These are phyloP conservation scores for Taphrina flavorubra DNA, from an alignment of 1,139 yeast genomes.

Conservation along the genomic window DNA sequence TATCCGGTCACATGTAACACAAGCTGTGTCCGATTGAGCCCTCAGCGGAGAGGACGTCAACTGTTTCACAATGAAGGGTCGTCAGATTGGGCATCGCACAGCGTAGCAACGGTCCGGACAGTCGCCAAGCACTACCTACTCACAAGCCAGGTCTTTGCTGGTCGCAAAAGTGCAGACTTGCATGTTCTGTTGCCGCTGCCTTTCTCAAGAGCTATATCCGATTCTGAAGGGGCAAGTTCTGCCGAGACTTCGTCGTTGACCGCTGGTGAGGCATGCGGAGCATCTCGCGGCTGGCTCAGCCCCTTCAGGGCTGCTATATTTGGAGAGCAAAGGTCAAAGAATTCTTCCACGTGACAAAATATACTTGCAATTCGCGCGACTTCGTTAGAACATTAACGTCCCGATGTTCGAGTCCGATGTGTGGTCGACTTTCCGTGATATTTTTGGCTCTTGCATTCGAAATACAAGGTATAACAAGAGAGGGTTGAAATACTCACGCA, in stretches of 20 bases:
- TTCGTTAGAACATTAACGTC: too few relatives aligned
- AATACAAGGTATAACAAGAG: neutral
- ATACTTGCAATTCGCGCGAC: too few relatives aligned
- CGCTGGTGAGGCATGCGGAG: neutral
- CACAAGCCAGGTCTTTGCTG: neutral
- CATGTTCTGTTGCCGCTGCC: too few relatives aligned
- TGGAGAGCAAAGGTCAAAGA: slow-evolving; percentile 5
- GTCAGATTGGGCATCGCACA: neutral
- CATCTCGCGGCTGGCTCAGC: slow-evolving; percentile 16
- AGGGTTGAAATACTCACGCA: too few relatives aligned
- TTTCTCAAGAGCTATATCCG: too few relatives aligned
- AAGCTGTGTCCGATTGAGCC: neutral
- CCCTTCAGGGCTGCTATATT: slow-evolving; percentile 13
- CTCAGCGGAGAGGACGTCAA: neutral
- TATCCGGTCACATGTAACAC: slow-evolving; percentile 7
- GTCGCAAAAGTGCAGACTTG: too few relatives aligned
- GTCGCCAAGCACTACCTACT: slow-evolving; percentile 10
- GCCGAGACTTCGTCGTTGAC: slow-evolving; percentile 12
- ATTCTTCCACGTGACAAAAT: slow-evolving; percentile 5
- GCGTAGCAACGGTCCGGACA: neutral
- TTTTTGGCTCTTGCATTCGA: neutral
- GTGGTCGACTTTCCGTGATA: neutral
- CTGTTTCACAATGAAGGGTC: neutral
- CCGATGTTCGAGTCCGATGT: too few relatives aligned
- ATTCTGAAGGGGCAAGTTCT: slow-evolving; percentile 1